Evolutionary conservation across 768 basidiomycete genomes (phyloP), one percentile per base, ranked within the genome.

Genomic region (Boletus sensibilis): DNA sequence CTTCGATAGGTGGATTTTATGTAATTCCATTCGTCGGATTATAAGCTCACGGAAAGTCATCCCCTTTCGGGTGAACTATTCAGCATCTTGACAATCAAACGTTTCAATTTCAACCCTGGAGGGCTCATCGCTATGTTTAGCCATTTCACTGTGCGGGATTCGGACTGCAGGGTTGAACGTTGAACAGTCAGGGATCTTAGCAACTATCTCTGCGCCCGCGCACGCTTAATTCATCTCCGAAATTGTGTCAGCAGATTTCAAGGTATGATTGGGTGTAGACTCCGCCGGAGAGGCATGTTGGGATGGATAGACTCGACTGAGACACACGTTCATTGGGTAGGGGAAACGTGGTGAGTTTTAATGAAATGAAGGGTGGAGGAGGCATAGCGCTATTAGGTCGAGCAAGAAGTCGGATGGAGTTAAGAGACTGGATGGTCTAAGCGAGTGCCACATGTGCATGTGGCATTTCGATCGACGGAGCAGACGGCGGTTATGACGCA

Each of bases 191-290:
- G 38, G 14, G 43, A 51, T 44, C 21, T 37, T 54, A 12, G 35
- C 34, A 39, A 25, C 35, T 37, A 40, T 13, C 18, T 34, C 40
- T 44, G 40, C 31, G 12, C n/a, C 12, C 31, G 40, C 18, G 38
- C 49, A 59, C 57, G 58, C 50, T 12, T 44, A 51, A 53, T 53
- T 59, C 51, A 59, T 59, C 29, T 59, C 58, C 58, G 58, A 45
- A 20, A 27, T 42, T 5, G 9, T 39, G 27, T 13, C 38, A 40
- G 23, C 11, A 40, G 20, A 7, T 10, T 31, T 31, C 31, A 31
- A 12, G 49, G 40, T 20, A 41, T 14, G 20, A 9, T 18, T 16
- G 47, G 11, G 37, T 11, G 52, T 33, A 33, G 27, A 29, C 27
- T 29, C 27, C 27, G 27, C 7, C 27, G 27, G 1, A 29, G 13